Conservation (phyloP, 2,329 filamentous ascomycete species). For the Lomentospora prolificans region DNA sequence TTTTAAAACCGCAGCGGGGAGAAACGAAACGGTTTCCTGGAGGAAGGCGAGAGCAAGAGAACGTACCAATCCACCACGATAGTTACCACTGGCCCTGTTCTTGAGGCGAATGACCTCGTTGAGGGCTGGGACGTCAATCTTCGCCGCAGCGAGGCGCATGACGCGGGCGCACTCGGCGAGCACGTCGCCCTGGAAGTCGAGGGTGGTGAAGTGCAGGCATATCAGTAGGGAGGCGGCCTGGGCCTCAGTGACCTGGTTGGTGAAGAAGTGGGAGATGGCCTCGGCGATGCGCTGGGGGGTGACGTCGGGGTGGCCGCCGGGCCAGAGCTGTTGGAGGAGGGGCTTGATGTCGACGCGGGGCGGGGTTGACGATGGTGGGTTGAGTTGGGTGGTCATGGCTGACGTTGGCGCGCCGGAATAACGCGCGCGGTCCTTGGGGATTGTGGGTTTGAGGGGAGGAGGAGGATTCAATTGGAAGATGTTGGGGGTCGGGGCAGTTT, state of each 20-base stretch:
- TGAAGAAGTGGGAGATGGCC: conserved; percentile 88
- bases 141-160: conserved; percentile 73
- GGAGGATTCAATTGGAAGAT: neutral
- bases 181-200: conserved; percentile 76
- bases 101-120: conserved; percentile 48
- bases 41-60: neutral
- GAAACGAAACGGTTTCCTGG: too few species aligned
- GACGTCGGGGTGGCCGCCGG: conserved; percentile 38
- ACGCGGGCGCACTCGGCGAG: conserved; percentile 73
- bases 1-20: too few species aligned
- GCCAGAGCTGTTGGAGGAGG: conserved; percentile 65
- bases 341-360: conserved; percentile 53
- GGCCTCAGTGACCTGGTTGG: conserved; percentile 76
- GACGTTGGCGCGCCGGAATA: neutral
- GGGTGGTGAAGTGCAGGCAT: conserved; percentile 80
- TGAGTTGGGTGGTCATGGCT: conserved; percentile 22
- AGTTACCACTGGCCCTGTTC: conserved; percentile 59
- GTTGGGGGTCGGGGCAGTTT: too few species aligned
- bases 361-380: conserved; percentile 18
- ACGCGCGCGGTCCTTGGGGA: neutral
- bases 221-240: conserved; percentile 84
- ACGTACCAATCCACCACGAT: conserved; percentile 74
- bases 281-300: conserved; percentile 74
- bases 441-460: neutral
- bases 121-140: conserved; percentile 57